Percentiles rank a stretch among this genome's conserved stretches.
Conservation (phyloP, 2,329 filamentous ascomycete genomes). For the Fusarium foetens region DNA sequence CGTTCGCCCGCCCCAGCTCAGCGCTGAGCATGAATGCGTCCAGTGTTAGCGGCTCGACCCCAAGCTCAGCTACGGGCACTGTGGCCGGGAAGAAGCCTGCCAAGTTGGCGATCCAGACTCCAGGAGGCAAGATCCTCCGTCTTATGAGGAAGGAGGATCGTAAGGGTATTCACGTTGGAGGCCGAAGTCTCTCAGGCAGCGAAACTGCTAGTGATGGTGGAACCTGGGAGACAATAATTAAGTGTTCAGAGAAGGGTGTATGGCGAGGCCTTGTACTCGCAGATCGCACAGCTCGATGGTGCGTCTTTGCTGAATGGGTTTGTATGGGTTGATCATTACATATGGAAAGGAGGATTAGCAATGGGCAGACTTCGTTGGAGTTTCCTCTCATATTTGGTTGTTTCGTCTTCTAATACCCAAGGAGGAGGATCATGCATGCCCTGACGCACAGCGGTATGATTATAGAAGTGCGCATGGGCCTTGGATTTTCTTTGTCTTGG, state of each 20-base stretch:
- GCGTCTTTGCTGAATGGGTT: slow-evolving; percentile 90
- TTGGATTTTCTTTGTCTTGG: slow-evolving; percentile 29
- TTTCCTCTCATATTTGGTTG: slow-evolving; percentile 35
- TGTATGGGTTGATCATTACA: slow-evolving; percentile 56
- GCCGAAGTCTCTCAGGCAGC: slow-evolving; percentile 54
- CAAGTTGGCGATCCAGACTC: slow-evolving; percentile 94
- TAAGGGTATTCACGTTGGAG: slow-evolving; percentile 61
- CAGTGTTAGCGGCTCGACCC: slow-evolving; percentile 66
- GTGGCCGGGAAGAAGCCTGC: slow-evolving; percentile 81
- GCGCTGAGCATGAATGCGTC: slow-evolving; percentile 73
- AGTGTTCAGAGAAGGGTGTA: slow-evolving; percentile 82
- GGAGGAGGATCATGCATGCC: slow-evolving; percentile 41
- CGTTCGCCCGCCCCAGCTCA: slow-evolving; percentile 69
- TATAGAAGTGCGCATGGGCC: slow-evolving; percentile 32
- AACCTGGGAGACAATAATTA: slow-evolving; percentile 90
- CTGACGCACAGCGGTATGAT: slow-evolving; percentile 30
- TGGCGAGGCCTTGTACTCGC: slow-evolving; percentile 87
- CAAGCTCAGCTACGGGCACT: slow-evolving; percentile 63
- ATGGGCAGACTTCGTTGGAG: slow-evolving; percentile 27
- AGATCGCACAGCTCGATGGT: slow-evolving; percentile 86
- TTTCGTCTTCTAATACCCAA: slow-evolving; percentile 40
- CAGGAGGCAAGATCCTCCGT: slow-evolving; percentile 91
- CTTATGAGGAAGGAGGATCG: slow-evolving; percentile 83
- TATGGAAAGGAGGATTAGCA: slow-evolving; percentile 1
- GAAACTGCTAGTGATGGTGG: slow-evolving; percentile 75